phyloP scores from a whole-genome alignment of 192 early-diverging fungal genomes.

The Helicostylum pulchrum region DNA sequence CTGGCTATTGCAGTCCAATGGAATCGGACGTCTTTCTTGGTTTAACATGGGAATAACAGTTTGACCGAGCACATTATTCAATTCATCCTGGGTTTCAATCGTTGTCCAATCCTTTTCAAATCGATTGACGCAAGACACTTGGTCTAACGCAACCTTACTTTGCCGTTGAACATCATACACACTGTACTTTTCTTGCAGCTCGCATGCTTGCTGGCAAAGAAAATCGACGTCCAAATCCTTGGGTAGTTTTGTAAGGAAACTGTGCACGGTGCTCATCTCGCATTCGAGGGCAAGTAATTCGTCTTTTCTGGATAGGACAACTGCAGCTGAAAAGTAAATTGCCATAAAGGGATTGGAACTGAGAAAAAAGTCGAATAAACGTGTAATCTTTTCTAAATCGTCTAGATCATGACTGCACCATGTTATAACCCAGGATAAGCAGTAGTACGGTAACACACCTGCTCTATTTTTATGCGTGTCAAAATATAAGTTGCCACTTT shows the following conservation, averaged over 20 bases:
- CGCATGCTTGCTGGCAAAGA: constrained; percentile 33
- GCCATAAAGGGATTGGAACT: constrained; percentile 50
- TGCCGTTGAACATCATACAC: constrained; percentile 38
- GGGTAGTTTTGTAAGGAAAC: constrained; percentile 51
- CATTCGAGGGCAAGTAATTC: constrained; percentile 39
- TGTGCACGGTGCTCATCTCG: constrained; percentile 46
- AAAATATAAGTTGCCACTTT: neutral
- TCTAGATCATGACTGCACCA: constrained; percentile 56
- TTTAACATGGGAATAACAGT: neutral
- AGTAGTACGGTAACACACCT: constrained; percentile 50
- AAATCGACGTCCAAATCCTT: constrained; percentile 41
- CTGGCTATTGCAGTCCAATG: neutral
- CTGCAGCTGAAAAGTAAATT: constrained; percentile 43
- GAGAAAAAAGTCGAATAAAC: constrained; percentile 53
- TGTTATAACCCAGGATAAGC: constrained; percentile 59
- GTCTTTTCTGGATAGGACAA: constrained; percentile 44
- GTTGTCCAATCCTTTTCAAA: constrained; percentile 1
- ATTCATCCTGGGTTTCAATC: neutral
- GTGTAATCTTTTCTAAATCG: constrained; percentile 39
- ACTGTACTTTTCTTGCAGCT: constrained; percentile 36
- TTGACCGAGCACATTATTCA: neutral
- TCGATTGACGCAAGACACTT: constrained; percentile 34
- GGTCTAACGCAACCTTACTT: constrained; percentile 36
- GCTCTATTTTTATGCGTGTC: constrained; percentile 21
- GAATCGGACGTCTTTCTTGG: neutral